Percentiles rank a stretch among this genome's conserved stretches.
Conservation (phyloP, 2,329 filamentous ascomycete genomes). For the Ramularia collo-cygni region DNA sequence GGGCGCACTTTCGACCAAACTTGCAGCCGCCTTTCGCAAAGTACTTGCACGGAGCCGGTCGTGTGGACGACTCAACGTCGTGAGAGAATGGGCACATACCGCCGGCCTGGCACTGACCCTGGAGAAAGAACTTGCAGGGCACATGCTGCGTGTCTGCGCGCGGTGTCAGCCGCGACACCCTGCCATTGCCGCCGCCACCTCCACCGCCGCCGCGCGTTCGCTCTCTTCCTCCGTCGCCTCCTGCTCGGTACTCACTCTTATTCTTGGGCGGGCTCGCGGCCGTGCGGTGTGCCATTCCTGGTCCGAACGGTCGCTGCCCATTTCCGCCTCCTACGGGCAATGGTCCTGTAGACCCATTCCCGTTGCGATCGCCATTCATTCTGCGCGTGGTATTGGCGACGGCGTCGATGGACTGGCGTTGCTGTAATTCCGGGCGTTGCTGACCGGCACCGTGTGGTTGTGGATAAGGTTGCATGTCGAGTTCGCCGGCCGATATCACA, state of each 20-base stretch:
- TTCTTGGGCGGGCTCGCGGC: conserved; percentile 44
- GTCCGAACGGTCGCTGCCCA: conserved; percentile 11
- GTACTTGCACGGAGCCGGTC: conserved; percentile 92
- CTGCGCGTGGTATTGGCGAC: conserved; percentile 14
- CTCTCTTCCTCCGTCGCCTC: too few relatives aligned
- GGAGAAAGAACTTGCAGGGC: conserved; percentile 98
- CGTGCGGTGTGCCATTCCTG: conserved; percentile 4
- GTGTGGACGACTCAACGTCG: conserved; percentile 74
- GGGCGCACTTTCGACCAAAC: conserved; percentile 94
- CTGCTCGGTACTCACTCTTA: conserved; percentile 35
- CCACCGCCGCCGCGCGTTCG: too few relatives aligned
- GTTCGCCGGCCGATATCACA: neutral
- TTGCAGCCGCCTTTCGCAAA: conserved; percentile 99
- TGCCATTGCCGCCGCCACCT: neutral
- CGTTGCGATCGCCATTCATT: conserved; percentile 22
- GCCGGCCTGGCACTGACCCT: conserved; percentile 92
- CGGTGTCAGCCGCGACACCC: conserved; percentile 14
- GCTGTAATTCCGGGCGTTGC: conserved; percentile 3
- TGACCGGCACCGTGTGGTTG: neutral
- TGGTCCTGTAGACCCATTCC: conserved; percentile 16
- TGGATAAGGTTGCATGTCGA: neutral
- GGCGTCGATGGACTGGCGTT: conserved; percentile 16
- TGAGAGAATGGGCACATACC: conserved; percentile 95
- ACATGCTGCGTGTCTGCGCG: conserved; percentile 83
- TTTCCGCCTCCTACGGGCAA: conserved; percentile 21